Base-by-base conservation (phyloP, 345 rosid genomes). In the Eutrema heterophyllum region DNA sequence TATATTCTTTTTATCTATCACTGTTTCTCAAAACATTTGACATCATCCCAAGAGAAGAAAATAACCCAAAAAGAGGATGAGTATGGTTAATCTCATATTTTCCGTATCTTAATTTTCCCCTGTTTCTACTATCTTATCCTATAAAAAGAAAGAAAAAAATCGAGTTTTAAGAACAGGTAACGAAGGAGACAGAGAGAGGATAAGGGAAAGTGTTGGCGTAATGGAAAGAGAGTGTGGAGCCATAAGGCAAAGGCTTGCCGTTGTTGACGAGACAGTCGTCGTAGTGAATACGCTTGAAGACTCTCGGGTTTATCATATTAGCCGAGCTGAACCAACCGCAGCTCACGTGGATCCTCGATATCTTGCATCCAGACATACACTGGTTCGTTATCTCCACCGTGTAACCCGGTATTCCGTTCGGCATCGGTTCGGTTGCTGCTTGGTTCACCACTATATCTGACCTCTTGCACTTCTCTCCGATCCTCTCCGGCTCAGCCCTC, bases 321-420 rank as follows among this genome's bases (percentile, higher is more conserved):
- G 82, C 90, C 2, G 98, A 91, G 80, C 97, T 94, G 71, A 94
- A 94, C 98, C 97, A 89, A 46, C 97, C 96, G 55, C 98, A 94
- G 38, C 13, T 73, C 33, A 94, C 67, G 81, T 91, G 98, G 36
- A 94, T 87, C 32, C 80, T 57, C 1, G 90, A 79, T 50, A 94
- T 89, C 32, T 76, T 78, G 69, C 97, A 89, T 7, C 97, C 98
- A 6, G 89, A 80, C 48, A 73, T 75, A 56, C 97, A 91, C 12
- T 51, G 67, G 81, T 94, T 91, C 51, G 80, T 68, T 26, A 94
- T 87, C 84, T 91, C 92, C 3, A 91, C 98, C 0, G 85, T 85
- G 83, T 88, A 91, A 1, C 90, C 79, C 0, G 98, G 98, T 14
- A 89, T 85, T 57, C 98, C 98, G 45, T 58, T 85, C 0, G 96